These are phyloP conservation scores for Arthrobotrys iridis DNA, from an alignment of 2,329 filamentous ascomycete genomes.

Conservation along the genomic window DNA sequence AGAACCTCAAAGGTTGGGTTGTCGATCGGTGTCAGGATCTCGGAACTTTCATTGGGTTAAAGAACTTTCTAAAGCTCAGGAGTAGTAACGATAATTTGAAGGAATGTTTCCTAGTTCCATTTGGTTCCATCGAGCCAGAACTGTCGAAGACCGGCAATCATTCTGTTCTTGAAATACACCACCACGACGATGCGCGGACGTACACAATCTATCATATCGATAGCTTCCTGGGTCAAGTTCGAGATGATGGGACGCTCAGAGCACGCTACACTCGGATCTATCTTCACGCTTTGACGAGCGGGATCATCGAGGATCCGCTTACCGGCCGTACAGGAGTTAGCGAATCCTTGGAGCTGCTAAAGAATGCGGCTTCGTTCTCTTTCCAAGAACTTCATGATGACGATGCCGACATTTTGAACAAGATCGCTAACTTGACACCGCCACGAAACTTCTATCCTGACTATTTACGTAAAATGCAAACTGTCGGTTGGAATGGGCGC, in stretches of 20 bases:
- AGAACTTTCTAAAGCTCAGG: slow-evolving; percentile 65
- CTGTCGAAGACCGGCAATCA: background rate
- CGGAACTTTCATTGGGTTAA: slow-evolving; percentile 65
- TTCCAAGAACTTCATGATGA: slow-evolving; percentile 62
- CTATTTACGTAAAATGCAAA: slow-evolving; percentile 64
- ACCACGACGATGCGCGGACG: slow-evolving; percentile 44
- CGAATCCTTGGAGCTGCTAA: slow-evolving; percentile 65
- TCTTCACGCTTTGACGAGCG: slow-evolving; percentile 68
- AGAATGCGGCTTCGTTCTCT: slow-evolving; percentile 66
- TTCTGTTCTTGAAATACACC: background rate
- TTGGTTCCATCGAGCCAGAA: background rate
- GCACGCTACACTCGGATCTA: slow-evolving; percentile 67
- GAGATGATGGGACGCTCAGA: slow-evolving; percentile 65
- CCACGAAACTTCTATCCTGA: slow-evolving; percentile 63
- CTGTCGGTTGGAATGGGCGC: slow-evolving; percentile 61
- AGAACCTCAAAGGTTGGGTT: slow-evolving; percentile 66
- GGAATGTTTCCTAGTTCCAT: slow-evolving; percentile 42
- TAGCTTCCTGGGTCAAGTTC: slow-evolving; percentile 64
- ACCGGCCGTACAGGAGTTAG: slow-evolving; percentile 67
- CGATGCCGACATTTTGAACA: slow-evolving; percentile 60
- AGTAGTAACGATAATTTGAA: slow-evolving; percentile 56
- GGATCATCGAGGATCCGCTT: slow-evolving; percentile 66
- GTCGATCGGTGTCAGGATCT: slow-evolving; percentile 65
- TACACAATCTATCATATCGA: slow-evolving; percentile 66
- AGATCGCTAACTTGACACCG: slow-evolving; percentile 63